Percentiles rank a stretch among this genome's conserved stretches.
Conservation (phyloP, 768 basidiomycete species). For the Kwoniella europaea region DNA sequence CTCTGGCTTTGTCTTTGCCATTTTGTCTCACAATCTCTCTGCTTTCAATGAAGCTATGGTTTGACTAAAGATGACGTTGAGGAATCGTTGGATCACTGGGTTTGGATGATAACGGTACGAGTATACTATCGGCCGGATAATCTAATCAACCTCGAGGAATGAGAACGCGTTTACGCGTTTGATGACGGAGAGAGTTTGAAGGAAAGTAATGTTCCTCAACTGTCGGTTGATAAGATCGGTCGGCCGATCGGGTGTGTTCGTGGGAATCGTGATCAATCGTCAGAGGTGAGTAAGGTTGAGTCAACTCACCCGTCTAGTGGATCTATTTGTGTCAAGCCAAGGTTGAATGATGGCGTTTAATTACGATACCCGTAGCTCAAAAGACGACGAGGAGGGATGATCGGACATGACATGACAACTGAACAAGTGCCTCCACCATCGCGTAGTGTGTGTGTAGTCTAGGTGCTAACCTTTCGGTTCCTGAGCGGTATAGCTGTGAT, state of each 20-base stretch:
- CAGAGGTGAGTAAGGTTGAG: background rate
- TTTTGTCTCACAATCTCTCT: background rate
- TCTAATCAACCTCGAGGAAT: background rate
- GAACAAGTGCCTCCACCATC: conserved; percentile 14
- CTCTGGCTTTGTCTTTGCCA: conserved; percentile 34
- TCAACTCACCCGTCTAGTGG: background rate
- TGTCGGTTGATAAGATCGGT: background rate
- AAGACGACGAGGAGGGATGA: background rate
- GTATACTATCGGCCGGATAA: conserved; percentile 4
- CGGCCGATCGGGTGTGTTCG: conserved; percentile 8
- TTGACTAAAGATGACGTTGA: background rate
- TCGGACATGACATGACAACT: conserved; percentile 1
- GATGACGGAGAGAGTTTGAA: background rate
- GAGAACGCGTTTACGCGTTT: conserved; percentile 6
- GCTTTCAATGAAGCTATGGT: no score
- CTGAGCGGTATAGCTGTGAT: background rate
- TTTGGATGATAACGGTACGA: background rate
- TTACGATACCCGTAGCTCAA: background rate
- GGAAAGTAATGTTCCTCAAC: conserved; percentile 10
- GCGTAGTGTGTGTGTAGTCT: background rate
- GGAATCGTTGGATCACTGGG: background rate
- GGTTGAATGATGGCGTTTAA: background rate
- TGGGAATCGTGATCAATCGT: background rate
- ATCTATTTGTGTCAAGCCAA: background rate
- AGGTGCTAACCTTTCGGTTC: background rate